phyloP scores from a whole-genome alignment of 73 alveolate species.

The Stentor roeselii region DNA sequence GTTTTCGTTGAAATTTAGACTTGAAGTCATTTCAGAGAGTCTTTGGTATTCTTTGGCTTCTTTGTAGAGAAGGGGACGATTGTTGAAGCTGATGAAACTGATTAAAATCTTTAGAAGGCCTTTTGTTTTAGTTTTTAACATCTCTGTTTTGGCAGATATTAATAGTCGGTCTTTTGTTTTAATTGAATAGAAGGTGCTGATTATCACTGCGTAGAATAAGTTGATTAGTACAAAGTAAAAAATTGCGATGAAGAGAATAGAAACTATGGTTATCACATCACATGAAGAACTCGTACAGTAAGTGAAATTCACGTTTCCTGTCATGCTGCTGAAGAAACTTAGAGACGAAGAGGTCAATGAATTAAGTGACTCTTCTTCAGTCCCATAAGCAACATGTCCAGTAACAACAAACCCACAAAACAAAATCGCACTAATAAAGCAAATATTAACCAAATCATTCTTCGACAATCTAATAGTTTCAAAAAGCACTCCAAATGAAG shows the following conservation, averaged over 20 bases:
- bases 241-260: too few species aligned
- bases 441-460: conserved; percentile 38
- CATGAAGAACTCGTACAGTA: too few species aligned
- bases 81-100: background rate
- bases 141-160: conserved; percentile 56
- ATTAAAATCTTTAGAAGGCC: conserved; percentile 22
- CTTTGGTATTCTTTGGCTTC: background rate
- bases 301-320: too few species aligned
- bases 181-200: background rate
- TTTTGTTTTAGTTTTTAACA: conserved; percentile 44
- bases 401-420: too few species aligned
- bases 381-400: too few species aligned
- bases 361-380: too few species aligned
- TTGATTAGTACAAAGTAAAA: too few species aligned
- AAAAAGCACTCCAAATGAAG: conserved; percentile 71
- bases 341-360: too few species aligned
- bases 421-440: background rate
- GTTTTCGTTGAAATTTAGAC: background rate
- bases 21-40: background rate
- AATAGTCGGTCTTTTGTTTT: conserved; percentile 30
- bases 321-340: too few species aligned
- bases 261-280: too few species aligned
- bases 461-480: conserved; percentile 60
- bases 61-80: background rate
- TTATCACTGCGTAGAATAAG: background rate